Base-by-base conservation (phyloP, 257 asterid species). In the Scutellaria baicalensis region DNA sequence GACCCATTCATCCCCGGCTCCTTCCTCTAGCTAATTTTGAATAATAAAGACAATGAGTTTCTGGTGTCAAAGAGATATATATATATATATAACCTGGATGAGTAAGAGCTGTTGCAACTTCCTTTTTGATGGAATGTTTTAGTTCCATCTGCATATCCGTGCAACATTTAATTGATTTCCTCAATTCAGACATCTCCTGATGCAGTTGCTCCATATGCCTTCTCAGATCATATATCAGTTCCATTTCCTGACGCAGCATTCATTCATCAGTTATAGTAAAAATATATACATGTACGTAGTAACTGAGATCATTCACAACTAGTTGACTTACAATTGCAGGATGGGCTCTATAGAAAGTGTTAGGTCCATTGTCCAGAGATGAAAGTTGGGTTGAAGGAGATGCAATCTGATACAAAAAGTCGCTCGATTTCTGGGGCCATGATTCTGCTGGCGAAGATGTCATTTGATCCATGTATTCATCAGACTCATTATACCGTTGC, bases 171-270 rank as follows among this genome's bases (percentile, higher is more conserved):
- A 93, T 78, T n/a, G 95, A 83, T 74, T 81, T 86, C 60, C 92
- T 80, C 49, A 93, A 77, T 75, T 88, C 90, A 6, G 91, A 75
- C 71, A 93, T 81, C 82, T 90, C 98, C 74, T 77, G 85, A 58
- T 80, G 95, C 64, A 93, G 84, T 66, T 83, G 89, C 79, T 85
- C 95, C 92, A 93, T 90, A 21, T 90, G 92, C 67, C 90, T 86
- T 78, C 87, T 89, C 83, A 93, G 66, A 65, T 93, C 89, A 77
- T 81, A 84, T 56, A 93, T 83, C 74, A 90, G 77, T 63, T 90
- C 96, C 91, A 90, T 80, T 78, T 86, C 96, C 98, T 92, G 88
- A 64, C 18, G 12, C 0, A 40, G 33, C 33, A 40, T 71, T 50
- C 8, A n/a, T n/a, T n/a, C n/a, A n/a, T n/a, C n/a, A n/a, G n/a